Conservation (phyloP, 2,329 filamentous ascomycete genomes). For the Ceratocystis colombiana region DNA sequence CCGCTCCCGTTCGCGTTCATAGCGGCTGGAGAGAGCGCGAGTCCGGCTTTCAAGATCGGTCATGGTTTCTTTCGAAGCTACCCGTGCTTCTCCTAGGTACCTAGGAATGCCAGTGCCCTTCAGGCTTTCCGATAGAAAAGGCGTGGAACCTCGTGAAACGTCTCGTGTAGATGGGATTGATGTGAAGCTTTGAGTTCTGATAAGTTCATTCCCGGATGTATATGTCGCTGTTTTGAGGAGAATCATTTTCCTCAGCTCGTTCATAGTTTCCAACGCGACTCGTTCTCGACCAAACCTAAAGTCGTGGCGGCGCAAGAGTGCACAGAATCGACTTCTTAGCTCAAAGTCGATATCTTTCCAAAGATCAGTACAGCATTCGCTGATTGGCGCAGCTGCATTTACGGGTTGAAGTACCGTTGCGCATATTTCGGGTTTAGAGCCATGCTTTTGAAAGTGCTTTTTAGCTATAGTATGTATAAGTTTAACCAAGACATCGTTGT, state of each 20-base stretch:
- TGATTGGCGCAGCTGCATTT: conserved; percentile 29
- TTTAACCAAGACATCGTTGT: conserved; percentile 33
- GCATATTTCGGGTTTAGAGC: conserved; percentile 19
- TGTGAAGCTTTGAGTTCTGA: conserved; percentile 8
- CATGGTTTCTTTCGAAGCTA: conserved; percentile 24
- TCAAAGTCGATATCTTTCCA: conserved; percentile 40
- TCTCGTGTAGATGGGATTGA: conserved; percentile 17
- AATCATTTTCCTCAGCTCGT: conserved; percentile 25
- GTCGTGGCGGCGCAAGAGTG: conserved; percentile 37
- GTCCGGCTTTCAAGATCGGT: conserved; percentile 23
- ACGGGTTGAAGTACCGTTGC: conserved; percentile 22
- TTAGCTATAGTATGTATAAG: conserved; percentile 39
- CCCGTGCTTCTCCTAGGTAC: conserved; percentile 20
- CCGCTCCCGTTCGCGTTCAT: conserved; percentile 12
- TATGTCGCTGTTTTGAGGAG: conserved; percentile 8
- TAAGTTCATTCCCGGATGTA: conserved; percentile 6
- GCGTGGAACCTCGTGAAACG: conserved; percentile 18
- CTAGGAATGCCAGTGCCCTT: conserved; percentile 3
- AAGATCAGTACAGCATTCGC: conserved; percentile 43
- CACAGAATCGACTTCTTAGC: conserved; percentile 43
- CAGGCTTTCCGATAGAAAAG: conserved; percentile 17
- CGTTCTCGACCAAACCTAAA: conserved; percentile 36
- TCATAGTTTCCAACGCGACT: conserved; percentile 41
- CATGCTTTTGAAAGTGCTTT: conserved; percentile 41
- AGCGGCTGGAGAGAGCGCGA: conserved; percentile 17